Conservation (phyloP, 306 rosid genomes). For the Cucumis hystrix region DNA sequence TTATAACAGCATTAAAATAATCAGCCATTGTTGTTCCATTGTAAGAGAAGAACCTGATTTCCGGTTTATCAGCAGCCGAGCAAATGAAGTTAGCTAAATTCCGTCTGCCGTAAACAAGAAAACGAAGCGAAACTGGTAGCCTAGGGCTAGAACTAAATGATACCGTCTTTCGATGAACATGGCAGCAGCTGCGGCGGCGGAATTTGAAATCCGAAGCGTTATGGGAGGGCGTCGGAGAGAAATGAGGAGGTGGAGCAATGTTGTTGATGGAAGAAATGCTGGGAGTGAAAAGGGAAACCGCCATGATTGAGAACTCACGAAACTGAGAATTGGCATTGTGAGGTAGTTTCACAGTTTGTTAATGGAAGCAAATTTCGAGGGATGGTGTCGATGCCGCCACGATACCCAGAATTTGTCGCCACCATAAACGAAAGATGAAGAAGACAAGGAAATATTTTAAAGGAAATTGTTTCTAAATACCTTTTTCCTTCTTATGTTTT, state of each 20-base stretch:
- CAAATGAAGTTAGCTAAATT: constrained; percentile 20
- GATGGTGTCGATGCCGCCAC: constrained; percentile 8
- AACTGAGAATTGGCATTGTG: background rate
- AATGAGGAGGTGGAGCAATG: background rate
- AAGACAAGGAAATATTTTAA: too few relatives aligned
- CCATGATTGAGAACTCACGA: background rate
- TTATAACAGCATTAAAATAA: background rate
- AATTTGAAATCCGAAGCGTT: background rate
- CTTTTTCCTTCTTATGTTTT: too few relatives aligned
- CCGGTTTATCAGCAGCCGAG: constrained; percentile 70
- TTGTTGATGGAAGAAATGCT: background rate
- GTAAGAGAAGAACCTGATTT: constrained; percentile 42
- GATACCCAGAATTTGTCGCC: background rate
- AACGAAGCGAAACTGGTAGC: background rate
- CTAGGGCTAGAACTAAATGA: constrained; percentile 4
- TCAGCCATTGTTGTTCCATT: background rate
- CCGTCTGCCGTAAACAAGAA: background rate
- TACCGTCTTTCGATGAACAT: background rate
- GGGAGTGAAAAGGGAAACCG: background rate
- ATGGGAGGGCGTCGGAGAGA: background rate
- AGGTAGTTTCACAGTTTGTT: background rate
- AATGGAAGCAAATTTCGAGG: background rate
- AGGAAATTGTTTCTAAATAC: too few relatives aligned
- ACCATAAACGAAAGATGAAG: background rate
- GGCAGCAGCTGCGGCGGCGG: background rate